A percentile compares a stretch with the other conserved stretches of the same genome.
Evolutionary conservation across 164 flowering plant species (phyloP).

Genomic region (Protea cynaroides): DNA sequence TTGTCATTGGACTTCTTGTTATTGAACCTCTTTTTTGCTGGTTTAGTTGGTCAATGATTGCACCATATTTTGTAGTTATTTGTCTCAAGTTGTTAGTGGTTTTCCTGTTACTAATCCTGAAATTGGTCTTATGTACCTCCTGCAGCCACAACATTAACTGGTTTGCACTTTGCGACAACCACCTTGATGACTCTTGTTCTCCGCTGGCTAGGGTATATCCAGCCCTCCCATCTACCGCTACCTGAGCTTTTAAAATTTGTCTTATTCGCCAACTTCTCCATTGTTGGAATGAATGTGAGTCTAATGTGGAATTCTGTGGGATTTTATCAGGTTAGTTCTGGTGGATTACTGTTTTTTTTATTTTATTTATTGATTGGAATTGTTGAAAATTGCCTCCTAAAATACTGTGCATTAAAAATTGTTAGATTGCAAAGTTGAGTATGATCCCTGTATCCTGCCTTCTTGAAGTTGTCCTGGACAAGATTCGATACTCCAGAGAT

Average conservation of each 20-base stretch:
- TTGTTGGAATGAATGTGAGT: conserved; percentile 93
- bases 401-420: background rate
- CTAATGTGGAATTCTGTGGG: conserved; percentile 95
- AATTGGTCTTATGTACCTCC: background rate
- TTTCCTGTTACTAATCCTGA: background rate
- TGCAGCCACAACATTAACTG: conserved; percentile 94
- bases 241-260: conserved; percentile 73
- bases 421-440: conserved; percentile 86
- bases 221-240: conserved; percentile 62
- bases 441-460: conserved; percentile 88
- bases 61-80: background rate
- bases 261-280: conserved; percentile 80
- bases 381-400: background rate
- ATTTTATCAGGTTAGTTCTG: conserved; percentile 65
- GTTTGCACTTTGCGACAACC: conserved; percentile 84
- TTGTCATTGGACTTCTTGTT: background rate
- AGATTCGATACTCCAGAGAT: conserved; percentile 74
- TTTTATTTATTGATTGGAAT: background rate
- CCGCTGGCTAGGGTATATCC: conserved; percentile 75
- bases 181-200: conserved; percentile 64
- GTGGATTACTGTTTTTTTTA: background rate
- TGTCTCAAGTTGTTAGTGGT: background rate
- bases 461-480: conserved; percentile 67
- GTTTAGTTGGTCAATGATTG: background rate
- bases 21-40: background rate